Conservation (phyloP, 1,284 basidiomycete species). For the Moniliella sp. region DNA sequence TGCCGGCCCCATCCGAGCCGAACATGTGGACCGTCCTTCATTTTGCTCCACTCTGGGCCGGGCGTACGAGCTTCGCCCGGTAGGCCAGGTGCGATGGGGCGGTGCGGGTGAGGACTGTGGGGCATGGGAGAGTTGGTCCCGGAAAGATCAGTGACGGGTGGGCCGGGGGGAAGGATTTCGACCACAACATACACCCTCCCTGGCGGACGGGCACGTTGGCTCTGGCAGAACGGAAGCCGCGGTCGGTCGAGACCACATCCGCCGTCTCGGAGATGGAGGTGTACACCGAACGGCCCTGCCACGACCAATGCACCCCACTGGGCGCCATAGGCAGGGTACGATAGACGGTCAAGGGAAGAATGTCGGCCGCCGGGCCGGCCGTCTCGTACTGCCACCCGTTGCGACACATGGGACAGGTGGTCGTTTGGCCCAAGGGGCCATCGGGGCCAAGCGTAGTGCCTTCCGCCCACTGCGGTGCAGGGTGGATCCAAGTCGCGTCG, state of each 20-base stretch:
- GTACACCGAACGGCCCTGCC: constrained; percentile 47
- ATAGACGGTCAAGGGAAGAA: not conserved
- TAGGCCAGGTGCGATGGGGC: no score
- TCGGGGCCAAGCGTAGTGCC: no score
- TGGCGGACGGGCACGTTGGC: constrained; percentile 70
- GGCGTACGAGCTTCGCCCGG: no score
- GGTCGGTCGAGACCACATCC: constrained; percentile 53
- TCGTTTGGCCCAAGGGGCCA: no score
- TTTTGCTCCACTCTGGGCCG: not conserved
- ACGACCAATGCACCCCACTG: constrained; percentile 24
- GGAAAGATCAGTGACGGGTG: no score
- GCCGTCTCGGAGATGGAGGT: constrained; percentile 63
- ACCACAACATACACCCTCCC: constrained; percentile 86
- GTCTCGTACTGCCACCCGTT: not conserved
- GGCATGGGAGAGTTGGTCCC: no score
- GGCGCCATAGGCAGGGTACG: not conserved
- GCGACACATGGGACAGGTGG: not conserved
- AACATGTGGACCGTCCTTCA: constrained; percentile 50
- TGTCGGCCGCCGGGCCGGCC: not conserved
- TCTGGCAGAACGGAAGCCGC: constrained; percentile 71
- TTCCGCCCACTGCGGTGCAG: no score
- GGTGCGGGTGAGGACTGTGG: no score
- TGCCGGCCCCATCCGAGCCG: constrained; percentile 71
- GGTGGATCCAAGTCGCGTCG: not conserved
- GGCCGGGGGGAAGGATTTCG: constrained; percentile 45